phyloP scores from a whole-genome alignment of 371 early-diverging fungal species.

The Blakeslea trispora region DNA sequence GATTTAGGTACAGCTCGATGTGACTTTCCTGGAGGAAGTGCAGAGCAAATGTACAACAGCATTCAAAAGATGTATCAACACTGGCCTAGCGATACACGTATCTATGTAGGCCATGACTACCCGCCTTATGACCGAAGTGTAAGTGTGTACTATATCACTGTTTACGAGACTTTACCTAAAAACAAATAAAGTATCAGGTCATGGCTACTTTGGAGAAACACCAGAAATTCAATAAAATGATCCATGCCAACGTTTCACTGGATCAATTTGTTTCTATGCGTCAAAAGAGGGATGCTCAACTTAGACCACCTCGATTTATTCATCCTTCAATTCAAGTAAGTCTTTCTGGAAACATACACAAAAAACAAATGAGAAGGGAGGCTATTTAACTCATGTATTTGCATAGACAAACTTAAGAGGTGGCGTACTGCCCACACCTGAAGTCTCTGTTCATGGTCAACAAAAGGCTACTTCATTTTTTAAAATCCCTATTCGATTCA shows the following conservation, averaged over 20 bases:
- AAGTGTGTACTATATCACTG: too few species aligned
- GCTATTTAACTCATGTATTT: too few species aligned
- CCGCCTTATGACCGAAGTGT: conserved; percentile 38
- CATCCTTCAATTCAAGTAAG: conserved; percentile 54
- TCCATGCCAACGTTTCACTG: conserved; percentile 22
- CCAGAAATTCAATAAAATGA: conserved; percentile 44
- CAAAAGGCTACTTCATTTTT: conserved; percentile 21
- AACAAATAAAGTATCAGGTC: conserved; percentile 35
- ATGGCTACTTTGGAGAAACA: conserved; percentile 34
- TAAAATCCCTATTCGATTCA: conserved; percentile 25
- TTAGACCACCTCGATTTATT: conserved; percentile 44
- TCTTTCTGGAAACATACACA: background rate
- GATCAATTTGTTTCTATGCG: conserved; percentile 36
- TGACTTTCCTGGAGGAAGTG: conserved; percentile 55
- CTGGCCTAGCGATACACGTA: conserved; percentile 50
- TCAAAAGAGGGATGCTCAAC: conserved; percentile 31
- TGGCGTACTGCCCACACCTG: conserved; percentile 27
- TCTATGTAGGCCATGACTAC: conserved; percentile 52
- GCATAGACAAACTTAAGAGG: conserved; percentile 32
- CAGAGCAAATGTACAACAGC: conserved; percentile 41
- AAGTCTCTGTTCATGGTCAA: conserved; percentile 21
- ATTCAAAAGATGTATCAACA: conserved; percentile 41
- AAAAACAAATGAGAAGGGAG: too few species aligned
- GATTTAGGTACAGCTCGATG: conserved; percentile 54
- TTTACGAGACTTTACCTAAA: too few species aligned